phyloP scores from a whole-genome alignment of 768 basidiomycete species.

The Tubosaeta sp. region DNA sequence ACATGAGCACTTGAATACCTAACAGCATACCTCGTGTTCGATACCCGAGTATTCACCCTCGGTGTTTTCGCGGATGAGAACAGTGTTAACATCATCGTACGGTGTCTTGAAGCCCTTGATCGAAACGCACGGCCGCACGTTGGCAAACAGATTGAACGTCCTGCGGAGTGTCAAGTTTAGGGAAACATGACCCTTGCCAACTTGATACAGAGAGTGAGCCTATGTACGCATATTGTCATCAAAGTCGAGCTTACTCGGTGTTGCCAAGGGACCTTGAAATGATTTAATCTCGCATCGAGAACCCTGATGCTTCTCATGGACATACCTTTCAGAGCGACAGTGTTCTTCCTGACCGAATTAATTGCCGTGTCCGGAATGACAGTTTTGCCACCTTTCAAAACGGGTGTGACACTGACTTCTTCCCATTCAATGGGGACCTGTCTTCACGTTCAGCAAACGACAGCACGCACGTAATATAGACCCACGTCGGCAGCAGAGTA shows the following conservation, averaged over 20 bases:
- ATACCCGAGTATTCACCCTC: conserved; percentile 99
- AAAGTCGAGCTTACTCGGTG: conserved; percentile 70
- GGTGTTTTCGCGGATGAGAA: conserved; percentile 98
- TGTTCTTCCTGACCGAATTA: conserved; percentile 90
- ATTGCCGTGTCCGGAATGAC: conserved; percentile 94
- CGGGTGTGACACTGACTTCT: conserved; percentile 94
- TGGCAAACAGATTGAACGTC: conserved; percentile 98
- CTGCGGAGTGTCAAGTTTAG: conserved; percentile 94
- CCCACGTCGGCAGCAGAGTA: conserved; percentile 81
- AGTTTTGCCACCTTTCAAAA: conserved; percentile 92
- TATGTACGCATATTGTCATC: conserved; percentile 3
- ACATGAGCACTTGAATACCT: not conserved
- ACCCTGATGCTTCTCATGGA: not conserved
- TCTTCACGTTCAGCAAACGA: conserved; percentile 9
- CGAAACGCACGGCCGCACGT: conserved; percentile 94
- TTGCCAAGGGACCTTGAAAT: conserved; percentile 81
- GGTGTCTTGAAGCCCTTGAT: conserved; percentile 98
- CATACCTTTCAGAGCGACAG: conserved; percentile 93
- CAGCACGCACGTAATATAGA: conserved; percentile 5
- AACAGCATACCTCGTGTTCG: conserved; percentile 81
- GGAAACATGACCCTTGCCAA: conserved; percentile 98
- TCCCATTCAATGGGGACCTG: conserved; percentile 99
- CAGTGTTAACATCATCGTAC: conserved; percentile 97
- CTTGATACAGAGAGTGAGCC: conserved; percentile 38
- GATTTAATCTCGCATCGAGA: conserved; percentile 7